A percentile compares a stretch with the other conserved stretches of the same genome.
Evolutionary conservation across 192 early-diverging fungal species (phyloP).

Genomic region (Backusella westeae): DNA sequence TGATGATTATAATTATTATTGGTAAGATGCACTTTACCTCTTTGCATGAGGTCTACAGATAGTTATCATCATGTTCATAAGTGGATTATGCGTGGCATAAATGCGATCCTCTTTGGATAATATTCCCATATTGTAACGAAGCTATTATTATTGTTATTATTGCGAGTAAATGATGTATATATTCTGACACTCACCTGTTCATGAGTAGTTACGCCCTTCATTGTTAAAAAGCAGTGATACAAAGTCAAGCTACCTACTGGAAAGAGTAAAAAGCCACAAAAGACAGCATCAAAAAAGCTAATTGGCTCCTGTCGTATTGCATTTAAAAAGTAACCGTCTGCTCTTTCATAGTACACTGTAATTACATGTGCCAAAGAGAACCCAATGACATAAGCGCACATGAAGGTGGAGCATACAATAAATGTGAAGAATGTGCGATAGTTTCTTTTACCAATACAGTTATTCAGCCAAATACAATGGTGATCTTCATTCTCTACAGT

Average conservation of each 20-base stretch:
- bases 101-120: slow-evolving; percentile 35
- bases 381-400: slow-evolving; percentile 61
- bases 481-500: slow-evolving; percentile 73
- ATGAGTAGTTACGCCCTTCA: slow-evolving; percentile 79
- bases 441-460: slow-evolving; percentile 86
- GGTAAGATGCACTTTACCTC: slow-evolving; percentile 32
- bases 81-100: slow-evolving; percentile 47
- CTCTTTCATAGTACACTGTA: background rate
- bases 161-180: background rate
- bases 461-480: slow-evolving; percentile 96
- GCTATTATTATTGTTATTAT: background rate
- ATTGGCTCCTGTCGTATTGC: slow-evolving; percentile 9
- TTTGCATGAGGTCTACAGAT: slow-evolving; percentile 53
- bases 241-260: slow-evolving; percentile 64
- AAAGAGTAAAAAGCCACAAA: slow-evolving; percentile 55
- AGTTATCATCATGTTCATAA: slow-evolving; percentile 49
- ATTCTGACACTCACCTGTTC: slow-evolving; percentile 57
- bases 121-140: slow-evolving; percentile 25
- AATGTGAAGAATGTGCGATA: slow-evolving; percentile 85
- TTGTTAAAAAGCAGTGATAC: slow-evolving; percentile 73
- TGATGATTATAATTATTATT: background rate
- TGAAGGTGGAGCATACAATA: slow-evolving; percentile 55
- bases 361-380: slow-evolving; percentile 62
- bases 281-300: slow-evolving; percentile 59
- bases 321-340: background rate